These are phyloP conservation scores for Erodium chrysanthum DNA, from an alignment of 441 rosid species.

Conservation along the genomic window DNA sequence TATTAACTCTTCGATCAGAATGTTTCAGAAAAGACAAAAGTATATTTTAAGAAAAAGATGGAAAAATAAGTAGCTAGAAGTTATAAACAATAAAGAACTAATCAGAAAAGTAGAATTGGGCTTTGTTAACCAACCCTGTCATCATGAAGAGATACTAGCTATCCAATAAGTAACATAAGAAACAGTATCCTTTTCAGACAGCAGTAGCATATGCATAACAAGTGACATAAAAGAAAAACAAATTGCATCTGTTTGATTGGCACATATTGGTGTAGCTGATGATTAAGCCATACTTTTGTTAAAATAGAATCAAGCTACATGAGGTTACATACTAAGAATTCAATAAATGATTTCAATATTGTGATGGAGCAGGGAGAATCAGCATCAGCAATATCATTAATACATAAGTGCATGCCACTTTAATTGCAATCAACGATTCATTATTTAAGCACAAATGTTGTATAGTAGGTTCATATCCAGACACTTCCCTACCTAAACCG, in stretches of 20 bases:
- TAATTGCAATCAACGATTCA: neutral
- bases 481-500: neutral
- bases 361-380: neutral
- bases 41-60: neutral
- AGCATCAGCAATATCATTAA: neutral
- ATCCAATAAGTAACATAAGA: neutral
- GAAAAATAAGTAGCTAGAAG: neutral
- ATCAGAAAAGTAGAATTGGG: neutral
- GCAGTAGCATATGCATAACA: neutral
- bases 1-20: neutral
- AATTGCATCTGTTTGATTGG: neutral
- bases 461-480: neutral
- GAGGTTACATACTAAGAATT: neutral
- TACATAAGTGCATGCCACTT: neutral
- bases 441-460: neutral
- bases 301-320: neutral
- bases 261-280: neutral
- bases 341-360: constrained; percentile 1
- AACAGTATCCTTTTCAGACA: neutral
- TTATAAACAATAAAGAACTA: neutral
- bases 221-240: neutral
- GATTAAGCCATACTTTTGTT: neutral
- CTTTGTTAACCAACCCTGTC: neutral
- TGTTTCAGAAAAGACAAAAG: neutral
- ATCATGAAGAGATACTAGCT: neutral